Percentiles rank a stretch among this genome's conserved stretches.
Evolutionary conservation across 441 rosid species (phyloP).

Genomic region (Erodium trifolium): DNA sequence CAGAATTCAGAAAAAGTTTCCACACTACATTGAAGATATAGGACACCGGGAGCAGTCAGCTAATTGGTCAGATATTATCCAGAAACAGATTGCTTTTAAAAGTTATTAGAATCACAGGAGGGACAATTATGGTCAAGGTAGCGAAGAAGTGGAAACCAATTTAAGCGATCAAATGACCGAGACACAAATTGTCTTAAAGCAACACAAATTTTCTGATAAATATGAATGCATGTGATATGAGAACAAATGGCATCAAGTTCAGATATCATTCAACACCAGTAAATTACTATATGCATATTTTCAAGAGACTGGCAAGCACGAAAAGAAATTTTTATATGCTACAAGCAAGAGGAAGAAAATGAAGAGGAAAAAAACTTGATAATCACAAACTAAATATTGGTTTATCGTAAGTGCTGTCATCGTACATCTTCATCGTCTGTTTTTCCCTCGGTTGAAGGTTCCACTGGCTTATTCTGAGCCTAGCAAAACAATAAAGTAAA

Average conservation of each 20-base stretch:
- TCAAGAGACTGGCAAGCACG: neutral
- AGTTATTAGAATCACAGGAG: neutral
- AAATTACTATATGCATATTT: neutral
- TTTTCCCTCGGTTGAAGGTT: constrained; percentile 34
- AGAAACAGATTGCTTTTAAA: neutral
- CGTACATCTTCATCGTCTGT: constrained; percentile 48
- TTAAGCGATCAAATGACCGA: neutral
- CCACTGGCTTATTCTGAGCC: constrained; percentile 43
- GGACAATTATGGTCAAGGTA: neutral
- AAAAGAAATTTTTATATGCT: neutral
- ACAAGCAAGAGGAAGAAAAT: no score
- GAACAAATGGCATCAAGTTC: neutral
- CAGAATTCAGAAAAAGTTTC: neutral
- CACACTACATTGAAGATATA: neutral
- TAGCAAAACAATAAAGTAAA: constrained; percentile 12
- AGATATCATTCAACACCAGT: neutral
- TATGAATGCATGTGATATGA: neutral
- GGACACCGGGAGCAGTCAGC: neutral
- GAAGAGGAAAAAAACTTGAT: no score
- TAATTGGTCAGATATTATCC: neutral
- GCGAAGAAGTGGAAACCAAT: neutral
- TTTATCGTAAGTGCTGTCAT: neutral
- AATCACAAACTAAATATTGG: neutral
- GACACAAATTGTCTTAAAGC: neutral
- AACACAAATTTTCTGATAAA: neutral